phyloP scores from a whole-genome alignment of 139 green algal species.

The Haematococcus lacustris region DNA sequence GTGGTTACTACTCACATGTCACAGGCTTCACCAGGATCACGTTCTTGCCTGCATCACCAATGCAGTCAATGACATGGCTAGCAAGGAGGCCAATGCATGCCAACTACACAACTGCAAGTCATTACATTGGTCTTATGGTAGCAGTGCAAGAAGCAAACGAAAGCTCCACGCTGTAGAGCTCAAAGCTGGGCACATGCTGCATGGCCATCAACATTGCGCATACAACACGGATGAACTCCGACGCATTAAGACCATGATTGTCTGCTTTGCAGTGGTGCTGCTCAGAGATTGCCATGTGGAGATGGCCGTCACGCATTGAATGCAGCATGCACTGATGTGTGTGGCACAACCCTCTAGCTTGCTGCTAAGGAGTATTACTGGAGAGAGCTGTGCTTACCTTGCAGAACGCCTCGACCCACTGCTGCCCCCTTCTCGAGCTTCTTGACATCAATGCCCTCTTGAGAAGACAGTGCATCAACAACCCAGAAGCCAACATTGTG shows the following conservation, averaged over 20 bases:
- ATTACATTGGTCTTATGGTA: neutral
- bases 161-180: neutral
- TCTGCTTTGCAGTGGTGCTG: neutral
- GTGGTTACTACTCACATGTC: too few relatives aligned
- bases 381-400: conserved; percentile 11
- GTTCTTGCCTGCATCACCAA: neutral
- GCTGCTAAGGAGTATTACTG: too few relatives aligned
- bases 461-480: conserved; percentile 60
- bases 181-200: neutral
- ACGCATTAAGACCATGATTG: neutral
- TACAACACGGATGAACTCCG: neutral
- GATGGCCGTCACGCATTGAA: neutral
- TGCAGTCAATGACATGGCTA: neutral
- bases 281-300: neutral
- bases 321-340: neutral
- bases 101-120: neutral
- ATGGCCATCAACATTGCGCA: neutral
- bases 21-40: conserved; percentile 81
- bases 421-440: conserved; percentile 61
- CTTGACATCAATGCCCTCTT: conserved; percentile 48
- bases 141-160: neutral
- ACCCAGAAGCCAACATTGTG: conserved; percentile 70
- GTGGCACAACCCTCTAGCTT: neutral
- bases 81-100: neutral
- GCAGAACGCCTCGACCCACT: conserved; percentile 41